Conservation (phyloP, 2,329 filamentous ascomycete species). For the Talaromyces sp. region DNA sequence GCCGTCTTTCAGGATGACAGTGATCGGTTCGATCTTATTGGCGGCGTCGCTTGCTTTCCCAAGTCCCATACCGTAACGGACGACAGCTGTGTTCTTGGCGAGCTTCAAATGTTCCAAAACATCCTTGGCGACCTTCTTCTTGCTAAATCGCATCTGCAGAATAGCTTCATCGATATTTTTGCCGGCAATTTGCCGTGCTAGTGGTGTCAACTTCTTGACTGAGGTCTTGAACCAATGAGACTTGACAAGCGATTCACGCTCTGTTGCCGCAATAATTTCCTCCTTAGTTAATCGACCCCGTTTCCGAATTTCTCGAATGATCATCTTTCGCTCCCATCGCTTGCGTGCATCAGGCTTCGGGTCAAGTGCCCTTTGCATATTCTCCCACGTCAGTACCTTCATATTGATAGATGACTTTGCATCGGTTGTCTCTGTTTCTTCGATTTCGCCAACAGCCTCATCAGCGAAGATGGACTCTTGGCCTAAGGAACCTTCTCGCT, state of each 20-base stretch:
- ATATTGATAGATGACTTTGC: slow-evolving; percentile 20
- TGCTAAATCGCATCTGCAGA: slow-evolving; percentile 89
- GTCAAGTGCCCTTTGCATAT: slow-evolving; percentile 65
- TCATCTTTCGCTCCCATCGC: slow-evolving; percentile 78
- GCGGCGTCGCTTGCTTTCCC: slow-evolving; percentile 27
- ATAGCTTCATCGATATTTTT: slow-evolving; percentile 95
- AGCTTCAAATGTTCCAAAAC: slow-evolving; percentile 75
- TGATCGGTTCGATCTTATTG: slow-evolving; percentile 42
- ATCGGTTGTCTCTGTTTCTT: slow-evolving; percentile 21
- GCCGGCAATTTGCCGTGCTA: slow-evolving; percentile 84
- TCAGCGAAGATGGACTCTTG: slow-evolving; percentile 44
- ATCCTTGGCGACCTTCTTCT: slow-evolving; percentile 85
- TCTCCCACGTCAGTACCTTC: slow-evolving; percentile 45
- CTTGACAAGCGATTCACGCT: slow-evolving; percentile 58
- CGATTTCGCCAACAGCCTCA: slow-evolving; percentile 27
- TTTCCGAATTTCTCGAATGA: slow-evolving; percentile 69
- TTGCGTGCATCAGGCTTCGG: slow-evolving; percentile 69
- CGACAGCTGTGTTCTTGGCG: slow-evolving; percentile 77
- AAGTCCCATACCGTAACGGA: slow-evolving; percentile 80
- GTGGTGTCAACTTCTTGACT: slow-evolving; percentile 83
- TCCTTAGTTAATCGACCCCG: slow-evolving; percentile 64
- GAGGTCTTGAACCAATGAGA: slow-evolving; percentile 76
- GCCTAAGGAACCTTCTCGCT: slow-evolving; percentile 35
- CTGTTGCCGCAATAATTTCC: slow-evolving; percentile 65
- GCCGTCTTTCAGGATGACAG: slow-evolving; percentile 72